Conservation (phyloP, 768 basidiomycete genomes). For the Kwoniella shandongensis region DNA sequence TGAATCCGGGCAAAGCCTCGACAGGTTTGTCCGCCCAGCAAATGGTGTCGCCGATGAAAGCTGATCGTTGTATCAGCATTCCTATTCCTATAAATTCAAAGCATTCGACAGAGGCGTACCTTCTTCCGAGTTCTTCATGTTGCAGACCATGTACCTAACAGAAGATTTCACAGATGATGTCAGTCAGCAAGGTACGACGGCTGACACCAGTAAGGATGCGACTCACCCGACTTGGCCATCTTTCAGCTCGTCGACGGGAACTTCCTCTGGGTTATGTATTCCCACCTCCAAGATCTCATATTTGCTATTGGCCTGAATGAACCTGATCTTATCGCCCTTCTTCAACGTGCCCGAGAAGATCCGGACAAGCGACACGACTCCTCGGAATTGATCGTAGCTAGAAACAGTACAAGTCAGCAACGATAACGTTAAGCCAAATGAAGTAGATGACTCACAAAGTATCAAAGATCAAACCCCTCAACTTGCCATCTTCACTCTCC, state of each 20-base stretch:
- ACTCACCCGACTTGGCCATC: constrained; percentile 54
- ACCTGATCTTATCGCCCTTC: constrained; percentile 91
- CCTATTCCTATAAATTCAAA: not conserved
- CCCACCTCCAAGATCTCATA: constrained; percentile 89
- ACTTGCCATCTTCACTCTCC: constrained; percentile 56
- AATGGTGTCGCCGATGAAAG: constrained; percentile 83
- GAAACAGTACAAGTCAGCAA: constrained; percentile 8
- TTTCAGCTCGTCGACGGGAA: constrained; percentile 59
- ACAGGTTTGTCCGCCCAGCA: constrained; percentile 71
- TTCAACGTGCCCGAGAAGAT: constrained; percentile 75
- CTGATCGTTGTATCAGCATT: not conserved
- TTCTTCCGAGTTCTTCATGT: constrained; percentile 96
- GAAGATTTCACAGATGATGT: no score
- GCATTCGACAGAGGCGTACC: constrained; percentile 57
- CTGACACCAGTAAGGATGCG: not conserved
- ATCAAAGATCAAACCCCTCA: constrained; percentile 90
- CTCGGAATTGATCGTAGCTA: constrained; percentile 92
- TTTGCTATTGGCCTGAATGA: constrained; percentile 77
- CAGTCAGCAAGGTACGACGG: no score
- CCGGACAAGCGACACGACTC: constrained; percentile 87
- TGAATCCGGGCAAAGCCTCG: constrained; percentile 84
- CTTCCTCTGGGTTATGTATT: constrained; percentile 84
- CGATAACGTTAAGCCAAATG: not conserved
- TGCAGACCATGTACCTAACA: constrained; percentile 64
- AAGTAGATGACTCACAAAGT: constrained; percentile 66